Percentiles rank a stretch among this genome's conserved stretches.
These are phyloP conservation scores for Akanthomyces dipterigenus DNA, from an alignment of 2,329 filamentous ascomycete species.

Conservation along the genomic window DNA sequence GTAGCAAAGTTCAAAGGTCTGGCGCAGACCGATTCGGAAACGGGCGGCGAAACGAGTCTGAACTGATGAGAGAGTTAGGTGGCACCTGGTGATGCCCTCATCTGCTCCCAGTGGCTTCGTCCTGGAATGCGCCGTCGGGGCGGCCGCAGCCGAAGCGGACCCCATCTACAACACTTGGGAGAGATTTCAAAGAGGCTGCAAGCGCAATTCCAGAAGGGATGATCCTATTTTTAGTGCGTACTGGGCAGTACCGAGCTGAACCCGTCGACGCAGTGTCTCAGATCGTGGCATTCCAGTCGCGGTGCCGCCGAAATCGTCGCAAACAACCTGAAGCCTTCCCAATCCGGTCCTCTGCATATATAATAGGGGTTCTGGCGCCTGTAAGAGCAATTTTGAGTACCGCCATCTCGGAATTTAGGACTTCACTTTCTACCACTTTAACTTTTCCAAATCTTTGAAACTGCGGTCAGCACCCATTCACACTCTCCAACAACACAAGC, in stretches of 20 bases:
- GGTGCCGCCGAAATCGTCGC: neutral
- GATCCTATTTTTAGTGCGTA: slow-evolving; percentile 1
- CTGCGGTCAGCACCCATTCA: neutral
- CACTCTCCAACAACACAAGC: neutral
- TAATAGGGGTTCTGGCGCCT: neutral
- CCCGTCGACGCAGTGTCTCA: neutral
- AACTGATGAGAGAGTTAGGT: too few species aligned
- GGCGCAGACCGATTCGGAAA: too few species aligned
- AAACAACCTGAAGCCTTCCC: neutral
- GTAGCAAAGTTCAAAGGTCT: too few species aligned
- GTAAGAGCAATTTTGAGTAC: too few species aligned
- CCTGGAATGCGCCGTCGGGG: neutral
- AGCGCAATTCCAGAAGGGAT: neutral
- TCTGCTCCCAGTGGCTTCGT: neutral
- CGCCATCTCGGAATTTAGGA: too few species aligned
- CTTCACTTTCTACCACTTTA: neutral
- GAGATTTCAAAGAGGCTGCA: neutral
- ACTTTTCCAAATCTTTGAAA: neutral
- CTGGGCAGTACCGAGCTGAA: neutral
- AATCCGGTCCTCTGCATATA: neutral
- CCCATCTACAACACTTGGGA: neutral
- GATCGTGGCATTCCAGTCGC: neutral
- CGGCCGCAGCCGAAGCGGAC: neutral
- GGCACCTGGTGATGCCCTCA: too few species aligned
- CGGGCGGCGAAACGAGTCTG: too few species aligned